Base-by-base conservation (phyloP, 768 basidiomycete species). In the Auricularia sp. region DNA sequence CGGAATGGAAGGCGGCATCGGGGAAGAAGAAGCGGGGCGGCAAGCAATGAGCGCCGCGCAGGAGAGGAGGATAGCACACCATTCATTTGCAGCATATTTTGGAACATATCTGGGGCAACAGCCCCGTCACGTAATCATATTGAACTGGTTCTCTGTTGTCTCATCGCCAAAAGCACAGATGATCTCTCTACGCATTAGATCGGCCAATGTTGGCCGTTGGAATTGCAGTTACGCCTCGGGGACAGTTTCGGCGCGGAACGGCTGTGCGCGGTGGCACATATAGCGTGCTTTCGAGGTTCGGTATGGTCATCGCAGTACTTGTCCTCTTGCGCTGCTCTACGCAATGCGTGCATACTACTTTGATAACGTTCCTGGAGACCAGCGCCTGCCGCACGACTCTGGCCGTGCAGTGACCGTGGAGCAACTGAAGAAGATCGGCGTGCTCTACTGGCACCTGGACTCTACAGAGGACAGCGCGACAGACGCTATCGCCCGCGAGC, bases 21-120 rank as follows among this genome's bases (percentile, higher is more conserved):
- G 93, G 94, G 70, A 94, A 95, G 81, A 97, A 95, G 80, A 97
- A 93, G 84, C 92, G 92, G 77, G 83, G 87, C 16, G 82, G 82
- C 24, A 59, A 59, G 56, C 56, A 59, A 29, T 59, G 47, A 51
- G 47, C 5, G 21, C 39, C 39, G 39, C 18, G 47, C 47, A 18
- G 47, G 47, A 51, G 21, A 6, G 47, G 18, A 21, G 18, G 21
- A 18, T 16, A 51, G 21, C 47, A 51, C 47, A 51, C 47, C 47
- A 21, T 51, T 51, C 47, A 6, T 51, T 51, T 51, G 21, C 47
- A 51, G 47, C 39, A 42, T 51, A 51, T 51, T 51, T 51, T 10
- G 47, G 47, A 51, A 21, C 47, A 21, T 51, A 51, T 51, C 47
- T 51, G 6, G 47, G 47, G 10, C 47, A 1, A 5, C 10, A 21